phyloP scores from a whole-genome alignment of 2,329 filamentous ascomycete species.

The Cladobotryum protrusum region DNA sequence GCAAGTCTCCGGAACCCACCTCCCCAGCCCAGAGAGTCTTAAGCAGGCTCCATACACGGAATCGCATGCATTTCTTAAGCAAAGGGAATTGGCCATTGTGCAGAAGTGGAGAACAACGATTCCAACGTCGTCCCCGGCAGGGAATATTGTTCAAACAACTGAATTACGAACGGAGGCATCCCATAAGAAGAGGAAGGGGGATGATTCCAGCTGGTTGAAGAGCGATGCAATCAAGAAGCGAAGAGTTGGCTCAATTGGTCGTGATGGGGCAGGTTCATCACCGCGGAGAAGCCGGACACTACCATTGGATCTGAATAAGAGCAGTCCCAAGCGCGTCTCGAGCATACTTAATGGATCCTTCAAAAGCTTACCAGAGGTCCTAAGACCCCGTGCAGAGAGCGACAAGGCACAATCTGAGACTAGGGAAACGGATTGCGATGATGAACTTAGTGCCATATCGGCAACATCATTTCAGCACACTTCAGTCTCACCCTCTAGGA shows the following conservation, averaged over 20 bases:
- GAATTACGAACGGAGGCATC: neutral
- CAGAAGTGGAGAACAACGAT: constrained; percentile 25
- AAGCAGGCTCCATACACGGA: constrained; percentile 26
- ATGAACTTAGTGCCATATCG: constrained; percentile 13
- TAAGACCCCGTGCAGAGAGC: constrained; percentile 1
- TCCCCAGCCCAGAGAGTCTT: constrained; percentile 37
- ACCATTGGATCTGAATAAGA: neutral
- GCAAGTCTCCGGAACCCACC: constrained; percentile 19
- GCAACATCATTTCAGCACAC: constrained; percentile 6
- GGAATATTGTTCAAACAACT: constrained; percentile 11
- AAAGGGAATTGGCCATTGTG: constrained; percentile 26
- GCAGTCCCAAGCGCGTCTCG: neutral
- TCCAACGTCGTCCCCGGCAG: neutral
- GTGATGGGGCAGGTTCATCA: constrained; percentile 12
- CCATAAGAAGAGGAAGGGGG: constrained; percentile 21
- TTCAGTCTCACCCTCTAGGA: constrained; percentile 10
- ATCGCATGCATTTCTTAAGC: constrained; percentile 24
- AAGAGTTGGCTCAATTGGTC: constrained; percentile 9
- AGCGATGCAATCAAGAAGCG: constrained; percentile 24
- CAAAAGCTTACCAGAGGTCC: constrained; percentile 14
- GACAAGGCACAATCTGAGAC: constrained; percentile 1
- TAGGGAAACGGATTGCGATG: neutral
- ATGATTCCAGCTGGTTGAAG: constrained; percentile 28
- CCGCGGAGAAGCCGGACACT: constrained; percentile 2
- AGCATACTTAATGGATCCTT: constrained; percentile 14